These are phyloP conservation scores for Alternaria novae-zelandiae DNA, from an alignment of 2,329 filamentous ascomycete species.

Conservation along the genomic window DNA sequence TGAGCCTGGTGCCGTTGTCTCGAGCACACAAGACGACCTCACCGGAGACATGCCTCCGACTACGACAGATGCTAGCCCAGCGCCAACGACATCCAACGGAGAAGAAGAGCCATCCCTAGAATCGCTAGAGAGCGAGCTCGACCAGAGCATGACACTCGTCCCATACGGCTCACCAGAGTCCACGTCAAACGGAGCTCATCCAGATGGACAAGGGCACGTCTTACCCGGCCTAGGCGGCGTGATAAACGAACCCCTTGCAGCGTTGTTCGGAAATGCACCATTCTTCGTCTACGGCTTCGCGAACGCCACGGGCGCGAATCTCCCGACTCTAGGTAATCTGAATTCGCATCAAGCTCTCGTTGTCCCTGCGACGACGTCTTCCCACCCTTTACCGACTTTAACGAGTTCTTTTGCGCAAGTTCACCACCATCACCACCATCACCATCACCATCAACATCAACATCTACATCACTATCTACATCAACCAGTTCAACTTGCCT, in stretches of 20 bases:
- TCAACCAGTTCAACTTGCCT: not conserved
- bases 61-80: not conserved
- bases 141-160: not conserved
- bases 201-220: not conserved
- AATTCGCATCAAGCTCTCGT: not conserved
- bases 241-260: not conserved
- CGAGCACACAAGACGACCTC: not conserved
- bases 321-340: not conserved
- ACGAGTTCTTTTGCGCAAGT: not conserved
- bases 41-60: not conserved
- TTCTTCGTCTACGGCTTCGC: not conserved
- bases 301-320: not conserved
- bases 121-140: not conserved
- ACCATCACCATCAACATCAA: not conserved
- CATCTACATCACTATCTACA: not conserved
- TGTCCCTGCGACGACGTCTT: not conserved
- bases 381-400: not conserved
- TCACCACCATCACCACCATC: not conserved
- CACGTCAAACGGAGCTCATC: not conserved
- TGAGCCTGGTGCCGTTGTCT: not conserved
- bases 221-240: not conserved
- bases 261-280: not conserved
- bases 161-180: not conserved
- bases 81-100: not conserved
- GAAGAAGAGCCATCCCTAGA: not conserved